Evolutionary conservation across 257 asterid genomes (phyloP).

Genomic region (Parsonsia alboflavescens): DNA sequence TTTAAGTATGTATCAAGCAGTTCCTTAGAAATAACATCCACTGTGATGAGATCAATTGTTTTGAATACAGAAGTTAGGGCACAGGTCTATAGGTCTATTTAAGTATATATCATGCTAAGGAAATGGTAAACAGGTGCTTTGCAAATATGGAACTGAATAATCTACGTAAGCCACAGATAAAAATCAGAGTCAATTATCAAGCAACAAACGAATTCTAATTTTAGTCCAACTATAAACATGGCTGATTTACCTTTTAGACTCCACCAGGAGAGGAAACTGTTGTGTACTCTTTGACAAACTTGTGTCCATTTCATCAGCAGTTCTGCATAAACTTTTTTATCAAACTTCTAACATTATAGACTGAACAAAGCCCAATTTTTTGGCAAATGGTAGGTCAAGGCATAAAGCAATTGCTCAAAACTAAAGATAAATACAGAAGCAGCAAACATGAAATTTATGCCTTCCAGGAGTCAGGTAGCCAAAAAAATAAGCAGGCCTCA

Average conservation of each 20-base stretch:
- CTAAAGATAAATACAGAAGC: not conserved
- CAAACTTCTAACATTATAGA: not conserved
- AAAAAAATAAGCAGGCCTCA: not conserved
- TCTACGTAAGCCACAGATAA: not conserved
- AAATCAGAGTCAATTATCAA: not conserved
- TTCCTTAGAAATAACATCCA: not conserved
- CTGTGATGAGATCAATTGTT: not conserved
- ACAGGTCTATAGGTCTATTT: not conserved
- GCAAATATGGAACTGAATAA: not conserved
- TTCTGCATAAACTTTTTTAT: conserved; percentile 20
- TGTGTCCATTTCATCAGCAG: conserved; percentile 32
- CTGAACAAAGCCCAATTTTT: not conserved
- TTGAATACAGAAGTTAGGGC: not conserved
- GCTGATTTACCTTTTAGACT: conserved; percentile 38
- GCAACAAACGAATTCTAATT: not conserved
- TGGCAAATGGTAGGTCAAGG: not conserved
- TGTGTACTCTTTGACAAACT: conserved; percentile 23
- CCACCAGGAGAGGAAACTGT: conserved; percentile 31
- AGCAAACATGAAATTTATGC: not conserved
- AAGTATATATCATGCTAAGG: not conserved
- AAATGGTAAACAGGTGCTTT: not conserved
- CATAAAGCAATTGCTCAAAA: not conserved
- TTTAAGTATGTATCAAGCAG: not conserved
- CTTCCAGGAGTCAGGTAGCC: not conserved
- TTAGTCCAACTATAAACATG: not conserved